Percentiles rank a stretch among this genome's conserved stretches.
phyloP scores from a whole-genome alignment of 768 basidiomycete species.

The Lentinula boryana region DNA sequence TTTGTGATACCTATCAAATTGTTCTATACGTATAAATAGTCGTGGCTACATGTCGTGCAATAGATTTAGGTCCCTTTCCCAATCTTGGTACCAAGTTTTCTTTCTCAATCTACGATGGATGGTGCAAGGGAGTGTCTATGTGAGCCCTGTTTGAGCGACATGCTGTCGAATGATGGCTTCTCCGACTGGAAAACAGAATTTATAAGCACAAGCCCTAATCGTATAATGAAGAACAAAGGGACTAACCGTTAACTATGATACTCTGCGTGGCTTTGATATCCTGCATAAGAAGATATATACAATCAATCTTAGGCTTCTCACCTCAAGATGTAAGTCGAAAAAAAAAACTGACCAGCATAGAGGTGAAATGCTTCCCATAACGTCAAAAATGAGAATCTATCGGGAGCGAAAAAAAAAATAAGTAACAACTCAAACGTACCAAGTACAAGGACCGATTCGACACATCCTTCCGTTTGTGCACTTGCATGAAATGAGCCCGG shows the following conservation, averaged over 20 bases:
- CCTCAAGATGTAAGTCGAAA: background rate
- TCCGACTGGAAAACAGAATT: slow-evolving; percentile 36
- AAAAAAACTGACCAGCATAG: slow-evolving; percentile 49
- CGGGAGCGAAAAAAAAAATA: background rate
- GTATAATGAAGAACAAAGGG: background rate
- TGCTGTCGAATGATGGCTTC: slow-evolving; percentile 66
- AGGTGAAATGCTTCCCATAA: slow-evolving; percentile 53
- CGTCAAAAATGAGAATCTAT: background rate
- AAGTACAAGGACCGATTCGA: slow-evolving; percentile 56
- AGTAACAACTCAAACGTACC: slow-evolving; percentile 34
- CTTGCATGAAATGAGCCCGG: slow-evolving; percentile 77
- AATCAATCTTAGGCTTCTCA: background rate
- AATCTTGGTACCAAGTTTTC: too few relatives aligned
- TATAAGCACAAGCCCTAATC: too few relatives aligned
- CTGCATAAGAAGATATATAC: slow-evolving; percentile 25
- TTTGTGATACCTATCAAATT: too few relatives aligned
- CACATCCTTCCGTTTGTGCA: slow-evolving; percentile 58
- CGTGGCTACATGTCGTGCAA: too few relatives aligned
- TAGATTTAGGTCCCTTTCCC: too few relatives aligned
- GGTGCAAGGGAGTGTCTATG: background rate
- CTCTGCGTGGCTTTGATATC: slow-evolving; percentile 63
- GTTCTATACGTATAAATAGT: too few relatives aligned
- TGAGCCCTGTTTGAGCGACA: slow-evolving; percentile 43
- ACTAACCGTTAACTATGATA: slow-evolving; percentile 57
- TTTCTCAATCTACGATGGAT: too few relatives aligned